Percentiles rank a stretch among this genome's conserved stretches.
Conservation (phyloP, 495 filamentous ascomycete genomes). For the Pseudevernia furfuracea region DNA sequence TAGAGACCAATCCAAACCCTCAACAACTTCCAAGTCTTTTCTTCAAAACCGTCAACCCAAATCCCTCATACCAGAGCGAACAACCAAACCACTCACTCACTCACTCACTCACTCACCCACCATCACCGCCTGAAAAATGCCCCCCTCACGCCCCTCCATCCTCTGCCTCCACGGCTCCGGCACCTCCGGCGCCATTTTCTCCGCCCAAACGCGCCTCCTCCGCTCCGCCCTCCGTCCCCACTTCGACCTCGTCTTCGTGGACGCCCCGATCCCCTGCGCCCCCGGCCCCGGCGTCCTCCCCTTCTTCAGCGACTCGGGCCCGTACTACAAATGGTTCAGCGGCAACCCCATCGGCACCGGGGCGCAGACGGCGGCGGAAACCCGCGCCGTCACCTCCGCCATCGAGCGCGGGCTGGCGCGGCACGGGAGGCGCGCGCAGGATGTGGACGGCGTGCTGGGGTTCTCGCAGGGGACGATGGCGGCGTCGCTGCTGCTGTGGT, state of each 20-base stretch:
- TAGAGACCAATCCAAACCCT: neutral
- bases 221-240: constrained; percentile 7
- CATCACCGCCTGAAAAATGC: neutral
- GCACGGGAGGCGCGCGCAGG: neutral
- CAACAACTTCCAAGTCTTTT: neutral
- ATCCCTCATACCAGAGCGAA: too few relatives aligned
- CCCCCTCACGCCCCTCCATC: constrained; percentile 6
- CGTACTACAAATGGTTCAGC: neutral
- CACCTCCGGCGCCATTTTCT: constrained; percentile 15
- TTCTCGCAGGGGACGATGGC: neutral
- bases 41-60: too few relatives aligned
- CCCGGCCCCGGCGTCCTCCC: neutral
- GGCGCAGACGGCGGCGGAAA: too few relatives aligned
- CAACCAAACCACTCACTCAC: too few relatives aligned
- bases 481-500: neutral
- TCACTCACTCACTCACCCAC: too few relatives aligned
- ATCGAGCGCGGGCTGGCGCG: neutral
- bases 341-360: too few relatives aligned
- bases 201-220: constrained; percentile 27
- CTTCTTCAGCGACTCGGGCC: neutral
- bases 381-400: too few relatives aligned
- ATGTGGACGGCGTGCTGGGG: neutral
- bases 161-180: constrained; percentile 15
- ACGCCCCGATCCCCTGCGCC: neutral
- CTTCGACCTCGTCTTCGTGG: constrained; percentile 16